Evolutionary conservation across 441 rosid genomes (phyloP).

Genomic region (Eutrema salsugineum): DNA sequence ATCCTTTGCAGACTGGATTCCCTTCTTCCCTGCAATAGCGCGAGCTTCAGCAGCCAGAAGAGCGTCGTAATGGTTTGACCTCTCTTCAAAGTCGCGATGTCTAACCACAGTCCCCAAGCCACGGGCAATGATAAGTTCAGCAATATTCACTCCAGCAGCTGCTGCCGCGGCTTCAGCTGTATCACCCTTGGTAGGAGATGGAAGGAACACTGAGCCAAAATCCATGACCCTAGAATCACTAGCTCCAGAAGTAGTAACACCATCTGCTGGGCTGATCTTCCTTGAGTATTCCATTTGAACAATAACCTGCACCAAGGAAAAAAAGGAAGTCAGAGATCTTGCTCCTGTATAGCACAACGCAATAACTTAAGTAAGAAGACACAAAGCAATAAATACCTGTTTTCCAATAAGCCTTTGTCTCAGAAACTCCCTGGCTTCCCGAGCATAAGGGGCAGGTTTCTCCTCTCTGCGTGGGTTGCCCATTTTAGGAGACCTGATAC

Average conservation of each 20-base stretch:
- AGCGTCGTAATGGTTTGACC: conserved; percentile 89
- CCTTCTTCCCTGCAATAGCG: conserved; percentile 70
- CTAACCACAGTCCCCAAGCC: conserved; percentile 77
- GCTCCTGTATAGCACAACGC: neutral
- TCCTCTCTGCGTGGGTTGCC: conserved; percentile 90
- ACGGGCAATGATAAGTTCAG: conserved; percentile 74
- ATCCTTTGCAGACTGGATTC: conserved; percentile 77
- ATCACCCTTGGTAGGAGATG: conserved; percentile 57
- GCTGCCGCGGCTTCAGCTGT: conserved; percentile 52
- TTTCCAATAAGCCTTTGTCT: conserved; percentile 77
- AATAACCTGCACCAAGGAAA: conserved; percentile 48
- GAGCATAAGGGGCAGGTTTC: conserved; percentile 87
- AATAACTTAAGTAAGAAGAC: neutral
- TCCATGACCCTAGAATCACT: conserved; percentile 74
- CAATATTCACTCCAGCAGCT: conserved; percentile 64
- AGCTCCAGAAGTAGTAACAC: conserved; percentile 46
- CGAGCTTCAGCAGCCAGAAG: conserved; percentile 94
- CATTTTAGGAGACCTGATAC: conserved; percentile 88
- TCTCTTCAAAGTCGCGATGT: conserved; percentile 95
- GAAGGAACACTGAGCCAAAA: conserved; percentile 87
- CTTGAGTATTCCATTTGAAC: conserved; percentile 96
- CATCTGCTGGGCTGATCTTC: conserved; percentile 67
- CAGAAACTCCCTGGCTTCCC: conserved; percentile 82
- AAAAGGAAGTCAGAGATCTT: conserved; percentile 14
- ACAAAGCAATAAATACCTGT: conserved; percentile 43